Evolutionary conservation across 306 rosid species (phyloP).

Genomic region (Cucumis cinereus): DNA sequence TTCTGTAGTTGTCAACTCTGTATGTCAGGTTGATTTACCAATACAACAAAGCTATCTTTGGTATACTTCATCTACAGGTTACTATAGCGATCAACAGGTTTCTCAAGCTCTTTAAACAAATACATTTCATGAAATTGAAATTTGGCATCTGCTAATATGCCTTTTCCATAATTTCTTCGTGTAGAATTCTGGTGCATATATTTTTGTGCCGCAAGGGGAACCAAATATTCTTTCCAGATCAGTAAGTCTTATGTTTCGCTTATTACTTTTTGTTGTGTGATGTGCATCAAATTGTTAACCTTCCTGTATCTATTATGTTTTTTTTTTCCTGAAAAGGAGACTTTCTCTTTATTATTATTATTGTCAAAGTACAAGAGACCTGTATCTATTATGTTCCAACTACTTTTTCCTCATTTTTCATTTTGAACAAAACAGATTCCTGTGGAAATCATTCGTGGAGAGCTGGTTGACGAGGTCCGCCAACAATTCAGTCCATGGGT

Average conservation of each 20-base stretch:
- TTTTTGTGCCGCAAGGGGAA: slow-evolving; percentile 64
- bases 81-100: slow-evolving; percentile 27
- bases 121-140: background rate
- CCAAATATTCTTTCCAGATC: slow-evolving; percentile 66
- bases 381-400: background rate
- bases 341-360: too few relatives aligned
- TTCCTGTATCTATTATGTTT: background rate
- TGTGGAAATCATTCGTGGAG: slow-evolving; percentile 46
- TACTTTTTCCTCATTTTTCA: background rate
- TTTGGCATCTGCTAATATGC: background rate
- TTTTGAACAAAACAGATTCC: slow-evolving; percentile 31
- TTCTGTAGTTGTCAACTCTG: slow-evolving; percentile 6
- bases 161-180: slow-evolving; percentile 6
- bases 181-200: slow-evolving; percentile 76
- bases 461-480: slow-evolving; percentile 59
- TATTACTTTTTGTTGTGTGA: background rate
- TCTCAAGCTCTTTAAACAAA: background rate
- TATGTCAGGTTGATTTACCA: slow-evolving; percentile 64
- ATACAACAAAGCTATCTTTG: slow-evolving; percentile 77
- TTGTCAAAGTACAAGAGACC: too few relatives aligned
- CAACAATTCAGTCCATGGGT: slow-evolving; percentile 75
- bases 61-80: slow-evolving; percentile 43
- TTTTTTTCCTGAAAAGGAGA: too few relatives aligned
- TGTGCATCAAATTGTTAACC: background rate
- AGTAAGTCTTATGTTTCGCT: slow-evolving; percentile 30